Evolutionary conservation across 306 rosid genomes (phyloP), one percentile per base, ranked within the genome.

Genomic region (Vachellia pachyceras): DNA sequence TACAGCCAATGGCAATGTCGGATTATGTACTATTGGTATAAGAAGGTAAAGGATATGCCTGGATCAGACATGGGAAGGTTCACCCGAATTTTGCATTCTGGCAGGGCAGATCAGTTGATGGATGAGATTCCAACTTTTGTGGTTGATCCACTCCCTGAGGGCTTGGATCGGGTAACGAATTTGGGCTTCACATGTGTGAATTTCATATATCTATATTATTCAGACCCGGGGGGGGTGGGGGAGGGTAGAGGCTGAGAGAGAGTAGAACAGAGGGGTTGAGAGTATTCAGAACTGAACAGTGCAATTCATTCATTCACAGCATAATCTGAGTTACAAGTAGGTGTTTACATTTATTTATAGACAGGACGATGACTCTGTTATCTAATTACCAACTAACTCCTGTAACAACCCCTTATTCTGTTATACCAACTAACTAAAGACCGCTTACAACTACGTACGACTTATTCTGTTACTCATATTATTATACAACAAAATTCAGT

Each of bases 1-100:
- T 92, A 94, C 29, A 91, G 96, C 82, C 98, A 94, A 82, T 94
- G 98, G 97, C 97, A 94, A 86, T 92, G 94, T 75, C 82, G 98
- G 87, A 92, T 94, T 39, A 92, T 92, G 98, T 94, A 92, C 75
- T 92, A 92, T 70, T 94, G 97, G 98, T 94, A 94, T 79, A 89
- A 91, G 84, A 92, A 86, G 84, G 60, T 89, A 82, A 92, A 86
- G 87, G 94, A 87, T 20, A 61, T 88, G 92, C 93, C 93, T 79
- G 97, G 97, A 79, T 94, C 98, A 69, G 92, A 87, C 52, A 92
- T 94, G 97, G 98, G 98, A 64, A 89, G 82, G 72, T 91, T 94
- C 79, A 94, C 98, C 3, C 81, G 98, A 0, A 81, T 94, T 69
- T 69, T 94, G 88, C 97, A 94, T 86, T 91, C 98, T 0, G 98